Conservation (phyloP, 2,329 filamentous ascomycete genomes). For the Lachnellula hyalina region DNA sequence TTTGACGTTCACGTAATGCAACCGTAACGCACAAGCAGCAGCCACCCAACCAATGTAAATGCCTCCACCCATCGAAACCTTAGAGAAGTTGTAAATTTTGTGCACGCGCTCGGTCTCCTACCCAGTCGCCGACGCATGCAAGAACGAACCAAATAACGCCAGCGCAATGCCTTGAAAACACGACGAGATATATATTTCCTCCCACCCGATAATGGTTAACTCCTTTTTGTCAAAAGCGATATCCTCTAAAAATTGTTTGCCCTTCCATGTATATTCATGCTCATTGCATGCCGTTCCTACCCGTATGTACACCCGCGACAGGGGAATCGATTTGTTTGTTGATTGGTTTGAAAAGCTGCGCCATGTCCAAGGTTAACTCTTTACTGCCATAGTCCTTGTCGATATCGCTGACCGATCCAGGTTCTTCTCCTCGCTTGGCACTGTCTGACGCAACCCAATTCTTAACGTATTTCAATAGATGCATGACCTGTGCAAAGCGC, state of each 20-base stretch:
- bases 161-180: constrained; percentile 15
- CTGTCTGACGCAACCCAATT: constrained; percentile 58
- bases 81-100: neutral
- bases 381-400: constrained; percentile 60
- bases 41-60: constrained; percentile 4
- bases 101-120: neutral
- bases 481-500: constrained; percentile 55
- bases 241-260: constrained; percentile 17
- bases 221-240: constrained; percentile 13
- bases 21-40: neutral
- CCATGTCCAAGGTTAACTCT: constrained; percentile 66
- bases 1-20: neutral
- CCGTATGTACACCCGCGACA: constrained; percentile 28
- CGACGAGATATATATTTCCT: too few relatives aligned
- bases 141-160: constrained; percentile 9
- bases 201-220: too few relatives aligned
- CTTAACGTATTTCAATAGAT: constrained; percentile 54
- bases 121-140: neutral
- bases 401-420: constrained; percentile 64
- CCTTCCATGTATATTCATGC: constrained; percentile 6
- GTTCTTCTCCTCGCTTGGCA: constrained; percentile 58
- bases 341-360: constrained; percentile 61
- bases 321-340: constrained; percentile 38
- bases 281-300: constrained; percentile 18
- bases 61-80: neutral